phyloP scores from a whole-genome alignment of 805 yeast species.

The Priceomyces carsonii region DNA sequence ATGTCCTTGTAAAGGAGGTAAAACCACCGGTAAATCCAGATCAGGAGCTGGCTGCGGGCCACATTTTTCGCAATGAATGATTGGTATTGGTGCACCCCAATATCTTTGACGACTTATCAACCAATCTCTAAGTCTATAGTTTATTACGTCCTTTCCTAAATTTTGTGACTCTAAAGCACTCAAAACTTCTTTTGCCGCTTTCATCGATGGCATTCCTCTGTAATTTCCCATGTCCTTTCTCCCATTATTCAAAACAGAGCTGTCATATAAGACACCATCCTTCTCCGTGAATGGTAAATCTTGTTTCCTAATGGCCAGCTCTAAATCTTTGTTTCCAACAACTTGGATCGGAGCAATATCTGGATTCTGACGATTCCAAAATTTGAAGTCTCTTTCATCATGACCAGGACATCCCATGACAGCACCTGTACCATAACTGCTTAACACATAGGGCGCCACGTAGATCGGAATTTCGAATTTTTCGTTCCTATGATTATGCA shows the following conservation, averaged over 20 bases:
- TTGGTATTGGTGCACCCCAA: constrained; percentile 99
- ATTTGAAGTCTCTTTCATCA: constrained; percentile 78
- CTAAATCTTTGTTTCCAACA: constrained; percentile 40
- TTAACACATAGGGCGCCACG: constrained; percentile 88
- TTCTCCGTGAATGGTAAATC: constrained; percentile 50
- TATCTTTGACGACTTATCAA: constrained; percentile 89
- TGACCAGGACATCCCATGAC: constrained; percentile 99
- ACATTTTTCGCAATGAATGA: constrained; percentile 81
- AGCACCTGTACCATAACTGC: constrained; percentile 85
- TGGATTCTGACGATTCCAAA: constrained; percentile 71
- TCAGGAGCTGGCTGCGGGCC: constrained; percentile 95
- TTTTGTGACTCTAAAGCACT: constrained; percentile 36
- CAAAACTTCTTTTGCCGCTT: constrained; percentile 54
- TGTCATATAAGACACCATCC: constrained; percentile 40
- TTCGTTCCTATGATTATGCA: constrained; percentile 16
- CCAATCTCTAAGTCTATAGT: constrained; percentile 86
- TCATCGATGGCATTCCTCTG: constrained; percentile 47
- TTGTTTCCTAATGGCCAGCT: constrained; percentile 27
- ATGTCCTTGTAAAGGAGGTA: constrained; percentile 63
- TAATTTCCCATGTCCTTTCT: constrained; percentile 33
- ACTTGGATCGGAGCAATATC: constrained; percentile 39
- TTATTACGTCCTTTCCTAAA: constrained; percentile 50
- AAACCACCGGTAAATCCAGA: constrained; percentile 73
- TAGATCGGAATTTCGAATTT: constrained; percentile 62
- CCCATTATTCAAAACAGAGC: constrained; percentile 26